Evolutionary conservation across 1,284 basidiomycete genomes (phyloP).

Genomic region (Microbotryum saponariae): DNA sequence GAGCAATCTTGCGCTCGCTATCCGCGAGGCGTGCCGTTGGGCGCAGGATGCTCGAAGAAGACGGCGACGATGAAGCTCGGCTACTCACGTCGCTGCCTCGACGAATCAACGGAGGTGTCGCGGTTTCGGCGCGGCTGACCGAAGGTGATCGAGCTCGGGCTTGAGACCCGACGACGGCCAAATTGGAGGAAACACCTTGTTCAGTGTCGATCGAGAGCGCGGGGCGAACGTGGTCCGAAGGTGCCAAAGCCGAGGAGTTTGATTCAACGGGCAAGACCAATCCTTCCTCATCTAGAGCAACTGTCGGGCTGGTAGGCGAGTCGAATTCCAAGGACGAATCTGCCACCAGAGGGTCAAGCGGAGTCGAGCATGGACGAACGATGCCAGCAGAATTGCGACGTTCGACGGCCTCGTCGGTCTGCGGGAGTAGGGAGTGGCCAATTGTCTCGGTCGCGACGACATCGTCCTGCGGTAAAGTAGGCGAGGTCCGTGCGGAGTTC

Average conservation of each 20-base stretch:
- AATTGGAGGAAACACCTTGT: no score
- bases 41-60: no score
- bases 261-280: no score
- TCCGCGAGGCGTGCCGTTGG: no score
- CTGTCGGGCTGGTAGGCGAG: conserved; percentile 2
- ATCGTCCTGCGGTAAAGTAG: not conserved
- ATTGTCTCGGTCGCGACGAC: not conserved
- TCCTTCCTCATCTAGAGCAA: no score
- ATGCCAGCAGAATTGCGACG: conserved; percentile 11
- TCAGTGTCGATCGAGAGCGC: no score
- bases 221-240: no score
- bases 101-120: not conserved
- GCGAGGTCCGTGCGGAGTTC: conserved; percentile 39
- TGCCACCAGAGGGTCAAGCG: conserved; percentile 26
- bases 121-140: not conserved
- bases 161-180: no score
- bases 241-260: no score
- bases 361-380: conserved; percentile 17
- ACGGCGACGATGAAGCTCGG: not conserved
- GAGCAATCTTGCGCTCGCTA: no score
- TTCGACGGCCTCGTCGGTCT: conserved; percentile 24
- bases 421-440: conserved; percentile 27
- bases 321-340: conserved; percentile 23
- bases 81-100: not conserved
- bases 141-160: no score